Evolutionary conservation across 176 grass and related monocot species (phyloP), one percentile per base, ranked within the genome.

Genomic region (Hyparrhenia diplandra): DNA sequence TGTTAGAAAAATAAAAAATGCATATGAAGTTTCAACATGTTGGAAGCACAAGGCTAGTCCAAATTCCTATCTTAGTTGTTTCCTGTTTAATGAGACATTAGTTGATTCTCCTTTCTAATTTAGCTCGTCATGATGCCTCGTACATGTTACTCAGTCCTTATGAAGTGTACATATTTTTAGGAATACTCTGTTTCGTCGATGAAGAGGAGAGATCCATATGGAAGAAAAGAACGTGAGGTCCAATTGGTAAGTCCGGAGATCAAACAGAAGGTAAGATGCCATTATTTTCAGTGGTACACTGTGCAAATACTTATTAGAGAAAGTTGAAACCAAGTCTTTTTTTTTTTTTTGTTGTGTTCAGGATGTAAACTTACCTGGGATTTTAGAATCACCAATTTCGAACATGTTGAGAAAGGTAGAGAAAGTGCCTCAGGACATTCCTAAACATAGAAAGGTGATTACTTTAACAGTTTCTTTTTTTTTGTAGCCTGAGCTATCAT

Each of bases 401-500:
- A 98, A 77, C 76, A 88, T 91, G 46, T 47, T 93, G 79, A 95
- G 91, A 45, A 98, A 98, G 86, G 85, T 87, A 54, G 90, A 93
- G 28, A 93, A 97, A 61, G 83, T 51, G 47, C 62, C 83, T 27
- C 84, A 76, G 34, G 69, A 87, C 69, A 85, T 94, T 85, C 83
- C 94, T 82, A 93, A 97, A 76, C 93, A 93, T 27, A 90, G 88
- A 69, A 98, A 93, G 86, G 93, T 90, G 71, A 78, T 32, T 87
- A 63, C 34, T 21, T 81, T 66, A 18, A 63, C 29, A 62, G 51
- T 47, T 13, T 81, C 34, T 14, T 72, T 74, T 40, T 76, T 62
- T 59, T 32, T 67, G 46, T 68, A 42, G 35, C 32, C 45, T 59
- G 73, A 75, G 67, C 45, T 46, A 31, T 45, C 57, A 35, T 75